Evolutionary conservation across 2,329 filamentous ascomycete species (phyloP).

Genomic region (Epichloe coenophiala): DNA sequence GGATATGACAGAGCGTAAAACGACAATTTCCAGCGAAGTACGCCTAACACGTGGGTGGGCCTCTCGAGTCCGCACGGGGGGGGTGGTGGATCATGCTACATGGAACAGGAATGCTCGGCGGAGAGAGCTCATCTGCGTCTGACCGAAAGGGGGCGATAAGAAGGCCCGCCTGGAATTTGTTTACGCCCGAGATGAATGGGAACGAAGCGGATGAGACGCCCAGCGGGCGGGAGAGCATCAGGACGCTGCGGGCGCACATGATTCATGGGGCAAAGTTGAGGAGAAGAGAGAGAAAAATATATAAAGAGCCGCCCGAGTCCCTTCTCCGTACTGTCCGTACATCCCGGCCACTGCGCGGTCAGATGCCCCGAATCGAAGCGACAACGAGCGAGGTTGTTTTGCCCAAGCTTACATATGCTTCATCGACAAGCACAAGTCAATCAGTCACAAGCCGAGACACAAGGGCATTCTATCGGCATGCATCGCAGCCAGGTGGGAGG

Average conservation of each 20-base stretch:
- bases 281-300: background rate
- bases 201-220: background rate
- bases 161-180: background rate
- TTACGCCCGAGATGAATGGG: background rate
- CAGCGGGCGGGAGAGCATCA: background rate
- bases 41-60: conserved; percentile 12
- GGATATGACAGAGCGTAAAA: background rate
- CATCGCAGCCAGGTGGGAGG: background rate
- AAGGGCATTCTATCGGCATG: background rate
- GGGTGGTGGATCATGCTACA: conserved; percentile 2
- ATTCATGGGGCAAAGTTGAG: background rate
- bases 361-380: background rate
- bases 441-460: background rate
- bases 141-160: too few relatives aligned
- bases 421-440: background rate
- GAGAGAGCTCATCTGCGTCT: too few relatives aligned
- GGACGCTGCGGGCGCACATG: background rate
- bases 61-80: conserved; percentile 1
- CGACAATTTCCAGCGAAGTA: conserved; percentile 2
- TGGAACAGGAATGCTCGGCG: background rate
- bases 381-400: background rate
- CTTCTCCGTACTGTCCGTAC: too few relatives aligned
- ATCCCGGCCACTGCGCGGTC: too few relatives aligned
- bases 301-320: background rate
- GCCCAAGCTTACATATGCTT: background rate